Evolutionary conservation across 2,329 filamentous ascomycete species (phyloP), one percentile per base, ranked within the genome.

Genomic region (Aspergillus sp.): DNA sequence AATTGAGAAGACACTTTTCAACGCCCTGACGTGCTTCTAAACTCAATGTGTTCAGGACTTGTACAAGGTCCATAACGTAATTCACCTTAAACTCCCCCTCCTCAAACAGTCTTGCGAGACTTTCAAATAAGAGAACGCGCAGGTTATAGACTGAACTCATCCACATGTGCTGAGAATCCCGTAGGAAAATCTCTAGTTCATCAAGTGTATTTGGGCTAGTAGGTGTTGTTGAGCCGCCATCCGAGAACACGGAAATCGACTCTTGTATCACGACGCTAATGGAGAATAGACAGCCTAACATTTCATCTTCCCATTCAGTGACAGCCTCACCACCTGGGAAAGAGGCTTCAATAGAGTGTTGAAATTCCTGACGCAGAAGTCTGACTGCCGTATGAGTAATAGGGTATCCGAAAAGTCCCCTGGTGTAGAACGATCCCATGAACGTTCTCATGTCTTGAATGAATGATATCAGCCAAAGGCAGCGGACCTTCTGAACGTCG

Each of bases 391-490:
- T 43, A 28, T 55, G 46, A 7, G 45, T 32, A 4, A 41, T 44
- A 2, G 52, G 48, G 28, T 43, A 56, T 1, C 40, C 12, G 2
- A 44, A 47, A 6, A 58, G 47, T 0, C 46, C 53, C 26, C 19
- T 30, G 4, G 33, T 45, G 37, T 44, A 57, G 10, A 51, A 13
- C 8, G 48, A 50, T 19, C 53, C 50, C 53, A 58, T 59, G n/a
- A 60, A 50, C 1, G 51, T 59, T 27, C 58, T 45, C 55, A 60
- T 58, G 38, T 60, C 58, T 40, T 60, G 58, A 7, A 60, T 54
- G 13, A 60, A 60, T 27, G 58, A 60, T 38, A 60, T 55, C 26
- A 60, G 42, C 58, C 58, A 60, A 30, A 61, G 46, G 36, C 56
- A 60, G 39, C 58, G 54, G 32, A 61, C 43, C 19, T 55, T 56